phyloP scores from a whole-genome alignment of 805 yeast species.

The Nakazawaea ambrosiae region DNA sequence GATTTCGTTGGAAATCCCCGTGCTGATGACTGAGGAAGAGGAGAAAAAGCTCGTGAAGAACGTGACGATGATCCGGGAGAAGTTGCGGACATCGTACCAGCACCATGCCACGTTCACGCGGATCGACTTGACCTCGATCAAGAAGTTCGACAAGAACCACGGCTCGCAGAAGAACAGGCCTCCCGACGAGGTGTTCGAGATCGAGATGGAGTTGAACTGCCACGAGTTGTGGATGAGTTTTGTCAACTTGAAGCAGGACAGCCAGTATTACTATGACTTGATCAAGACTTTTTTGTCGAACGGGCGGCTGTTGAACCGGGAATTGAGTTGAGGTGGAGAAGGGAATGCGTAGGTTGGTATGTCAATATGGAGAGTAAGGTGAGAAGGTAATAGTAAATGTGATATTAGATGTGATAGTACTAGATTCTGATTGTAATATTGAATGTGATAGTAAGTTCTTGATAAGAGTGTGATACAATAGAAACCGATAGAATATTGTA shows the following conservation, averaged over 20 bases:
- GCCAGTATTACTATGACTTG: conserved; percentile 35
- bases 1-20: conserved; percentile 71
- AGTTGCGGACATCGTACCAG: conserved; percentile 66
- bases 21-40: conserved; percentile 43
- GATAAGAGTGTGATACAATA: too few relatives aligned
- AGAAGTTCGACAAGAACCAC: conserved; percentile 19
- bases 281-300: conserved; percentile 40
- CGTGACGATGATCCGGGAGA: conserved; percentile 50
- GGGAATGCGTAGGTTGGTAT: too few relatives aligned
- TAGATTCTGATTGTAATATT: too few relatives aligned
- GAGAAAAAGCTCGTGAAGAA: conserved; percentile 45
- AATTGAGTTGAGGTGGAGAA: conserved; percentile 1
- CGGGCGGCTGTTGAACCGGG: conserved; percentile 22
- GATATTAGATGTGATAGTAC: too few relatives aligned
- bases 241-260: conserved; percentile 25
- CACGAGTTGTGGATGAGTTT: conserved; percentile 24
- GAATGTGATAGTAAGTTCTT: too few relatives aligned
- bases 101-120: conserved; percentile 69
- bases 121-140: conserved; percentile 65
- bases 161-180: conserved; percentile 7
- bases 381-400: too few relatives aligned
- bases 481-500: too few relatives aligned
- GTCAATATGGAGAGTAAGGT: too few relatives aligned
- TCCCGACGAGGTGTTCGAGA: conserved; percentile 20
- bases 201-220: conserved; percentile 28